phyloP scores from a whole-genome alignment of 2,329 filamentous ascomycete species.

The Cercospora sp. region DNA sequence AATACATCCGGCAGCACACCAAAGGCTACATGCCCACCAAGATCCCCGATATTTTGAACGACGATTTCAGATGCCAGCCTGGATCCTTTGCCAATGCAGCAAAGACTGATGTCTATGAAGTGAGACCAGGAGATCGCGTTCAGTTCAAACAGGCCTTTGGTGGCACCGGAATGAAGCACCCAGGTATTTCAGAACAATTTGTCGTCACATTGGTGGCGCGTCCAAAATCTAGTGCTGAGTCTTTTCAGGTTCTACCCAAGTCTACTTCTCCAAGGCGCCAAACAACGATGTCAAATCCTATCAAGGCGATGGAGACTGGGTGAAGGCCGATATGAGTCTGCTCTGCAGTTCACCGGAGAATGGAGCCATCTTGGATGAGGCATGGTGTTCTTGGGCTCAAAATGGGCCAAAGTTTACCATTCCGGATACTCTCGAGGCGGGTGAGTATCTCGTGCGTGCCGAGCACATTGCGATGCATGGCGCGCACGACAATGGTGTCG shows the following conservation, averaged over 20 bases:
- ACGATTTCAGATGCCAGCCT: constrained; percentile 6
- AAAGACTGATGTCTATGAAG: constrained; percentile 20
- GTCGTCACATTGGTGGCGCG: too few species aligned
- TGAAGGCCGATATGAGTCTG: constrained; percentile 25
- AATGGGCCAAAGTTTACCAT: constrained; percentile 25
- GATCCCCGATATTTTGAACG: constrained; percentile 19
- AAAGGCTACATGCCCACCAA: constrained; percentile 24
- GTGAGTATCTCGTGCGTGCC: constrained; percentile 26
- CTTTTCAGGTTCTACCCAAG: constrained; percentile 16
- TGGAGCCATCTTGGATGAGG: constrained; percentile 3
- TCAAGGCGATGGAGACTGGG: constrained; percentile 25
- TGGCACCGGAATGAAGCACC: constrained; percentile 24
- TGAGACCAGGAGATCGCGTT: constrained; percentile 24
- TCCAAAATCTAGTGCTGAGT: too few species aligned
- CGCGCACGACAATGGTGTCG: constrained; percentile 22
- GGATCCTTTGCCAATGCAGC: constrained; percentile 20
- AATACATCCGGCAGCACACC: constrained; percentile 26
- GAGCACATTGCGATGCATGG: constrained; percentile 28
- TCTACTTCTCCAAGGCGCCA: constrained; percentile 28
- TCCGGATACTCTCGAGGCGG: constrained; percentile 19
- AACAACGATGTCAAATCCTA: constrained; percentile 21
- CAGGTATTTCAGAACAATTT: neutral
- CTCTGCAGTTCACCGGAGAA: constrained; percentile 18
- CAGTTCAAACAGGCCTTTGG: constrained; percentile 23
- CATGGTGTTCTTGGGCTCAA: constrained; percentile 20